Evolutionary conservation across 352 stramenopile genomes (phyloP).

Genomic region (Globisporangium iwayamae): DNA sequence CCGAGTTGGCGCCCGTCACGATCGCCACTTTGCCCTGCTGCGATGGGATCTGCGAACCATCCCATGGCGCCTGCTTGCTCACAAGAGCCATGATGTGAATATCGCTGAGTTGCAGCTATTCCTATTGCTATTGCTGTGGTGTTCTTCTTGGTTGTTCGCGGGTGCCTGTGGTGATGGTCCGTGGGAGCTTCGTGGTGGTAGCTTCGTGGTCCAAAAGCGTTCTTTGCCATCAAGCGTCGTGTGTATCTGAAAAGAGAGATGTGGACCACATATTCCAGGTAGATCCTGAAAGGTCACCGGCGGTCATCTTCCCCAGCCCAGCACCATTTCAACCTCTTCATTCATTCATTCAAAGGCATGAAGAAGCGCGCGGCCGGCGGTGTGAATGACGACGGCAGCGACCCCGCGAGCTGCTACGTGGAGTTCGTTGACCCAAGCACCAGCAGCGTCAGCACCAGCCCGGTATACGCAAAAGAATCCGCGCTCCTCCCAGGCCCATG

Average conservation of each 20-base stretch:
- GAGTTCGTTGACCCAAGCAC: neutral
- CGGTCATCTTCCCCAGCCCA: neutral
- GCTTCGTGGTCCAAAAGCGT: too few species aligned
- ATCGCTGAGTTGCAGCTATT: too few species aligned
- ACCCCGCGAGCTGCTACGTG: slow-evolving; percentile 4
- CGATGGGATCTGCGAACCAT: slow-evolving; percentile 26
- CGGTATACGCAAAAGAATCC: neutral
- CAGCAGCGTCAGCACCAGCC: neutral
- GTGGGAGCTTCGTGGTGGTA: neutral
- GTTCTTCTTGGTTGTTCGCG: neutral
- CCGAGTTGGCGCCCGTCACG: slow-evolving; percentile 81
- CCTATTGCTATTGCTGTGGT: neutral
- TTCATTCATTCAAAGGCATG: slow-evolving; percentile 5
- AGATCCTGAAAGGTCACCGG: slow-evolving; percentile 9
- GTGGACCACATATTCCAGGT: neutral
- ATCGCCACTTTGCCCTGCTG: slow-evolving; percentile 54
- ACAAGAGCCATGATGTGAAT: neutral
- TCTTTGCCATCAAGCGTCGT: neutral
- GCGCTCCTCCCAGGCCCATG: neutral
- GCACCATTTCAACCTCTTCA: neutral
- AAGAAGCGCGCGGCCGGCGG: slow-evolving; percentile 5
- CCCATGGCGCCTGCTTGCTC: slow-evolving; percentile 9
- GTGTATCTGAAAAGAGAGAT: neutral
- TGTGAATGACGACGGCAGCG: neutral
- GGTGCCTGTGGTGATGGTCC: neutral